phyloP scores from a whole-genome alignment of 2,329 filamentous ascomycete species.

The Pseudogymnoascus sp. region DNA sequence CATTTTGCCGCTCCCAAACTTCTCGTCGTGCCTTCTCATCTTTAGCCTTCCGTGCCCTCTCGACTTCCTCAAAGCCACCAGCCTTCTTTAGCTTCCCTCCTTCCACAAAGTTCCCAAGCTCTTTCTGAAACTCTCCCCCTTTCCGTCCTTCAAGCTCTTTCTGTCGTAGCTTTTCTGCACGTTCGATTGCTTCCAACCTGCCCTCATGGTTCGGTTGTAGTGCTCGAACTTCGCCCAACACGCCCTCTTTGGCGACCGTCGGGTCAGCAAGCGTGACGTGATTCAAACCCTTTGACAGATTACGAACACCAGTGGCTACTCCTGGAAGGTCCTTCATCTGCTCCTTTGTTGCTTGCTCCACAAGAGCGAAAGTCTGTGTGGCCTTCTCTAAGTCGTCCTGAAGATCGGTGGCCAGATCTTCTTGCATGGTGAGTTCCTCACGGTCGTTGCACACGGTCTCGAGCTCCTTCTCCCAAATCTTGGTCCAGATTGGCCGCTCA shows the following conservation, averaged over 20 bases:
- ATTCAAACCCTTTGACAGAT: conserved; percentile 47
- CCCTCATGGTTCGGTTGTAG: conserved; percentile 91
- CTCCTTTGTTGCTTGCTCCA: conserved; percentile 97
- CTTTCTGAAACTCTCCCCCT: conserved; percentile 68
- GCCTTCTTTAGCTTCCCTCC: conserved; percentile 93
- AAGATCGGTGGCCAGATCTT: conserved; percentile 86
- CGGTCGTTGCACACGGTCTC: conserved; percentile 93
- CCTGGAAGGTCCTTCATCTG: conserved; percentile 71
- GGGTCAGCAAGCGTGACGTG: conserved; percentile 55
- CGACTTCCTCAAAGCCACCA: conserved; percentile 88
- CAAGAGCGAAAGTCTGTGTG: conserved; percentile 82
- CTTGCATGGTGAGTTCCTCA: conserved; percentile 90
- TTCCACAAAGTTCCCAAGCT: conserved; percentile 75
- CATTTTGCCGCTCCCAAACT: conserved; percentile 61
- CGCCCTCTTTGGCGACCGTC: conserved; percentile 75
- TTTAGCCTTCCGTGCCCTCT: conserved; percentile 72
- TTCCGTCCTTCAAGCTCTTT: conserved; percentile 74
- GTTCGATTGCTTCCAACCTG: conserved; percentile 87
- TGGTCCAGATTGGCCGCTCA: conserved; percentile 96
- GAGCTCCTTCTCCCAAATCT: conserved; percentile 98
- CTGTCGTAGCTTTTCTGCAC: conserved; percentile 86
- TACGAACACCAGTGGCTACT: conserved; percentile 43
- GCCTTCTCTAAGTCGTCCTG: conserved; percentile 95
- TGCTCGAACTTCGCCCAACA: conserved; percentile 87
- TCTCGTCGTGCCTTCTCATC: conserved; percentile 81